Conservation (phyloP, 1,284 basidiomycete species). For the Cryptococcus floricola region DNA sequence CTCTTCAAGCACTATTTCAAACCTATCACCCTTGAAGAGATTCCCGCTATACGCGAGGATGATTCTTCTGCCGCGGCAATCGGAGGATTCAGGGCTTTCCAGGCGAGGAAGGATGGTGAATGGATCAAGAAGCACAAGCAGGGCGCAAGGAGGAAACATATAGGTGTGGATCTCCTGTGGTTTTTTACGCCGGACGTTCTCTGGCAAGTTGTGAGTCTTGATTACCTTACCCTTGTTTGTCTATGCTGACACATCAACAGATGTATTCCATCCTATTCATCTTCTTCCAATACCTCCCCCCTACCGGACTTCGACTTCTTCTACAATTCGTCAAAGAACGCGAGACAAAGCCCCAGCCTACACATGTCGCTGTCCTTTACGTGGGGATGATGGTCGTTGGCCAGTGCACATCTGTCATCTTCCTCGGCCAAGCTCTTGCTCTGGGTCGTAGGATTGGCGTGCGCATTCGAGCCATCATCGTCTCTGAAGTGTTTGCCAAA, state of each 20-base stretch:
- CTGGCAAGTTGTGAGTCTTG: constrained; percentile 27
- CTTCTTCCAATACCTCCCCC: constrained; percentile 51
- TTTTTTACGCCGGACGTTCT: constrained; percentile 31
- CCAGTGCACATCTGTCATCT: constrained; percentile 48
- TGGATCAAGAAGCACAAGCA: constrained; percentile 21
- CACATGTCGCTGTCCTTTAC: constrained; percentile 54
- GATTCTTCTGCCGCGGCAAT: constrained; percentile 51
- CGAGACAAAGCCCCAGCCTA: constrained; percentile 37
- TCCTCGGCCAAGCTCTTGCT: constrained; percentile 51
- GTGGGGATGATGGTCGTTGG: constrained; percentile 52
- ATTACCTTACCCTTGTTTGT: neutral
- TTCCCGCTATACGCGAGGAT: constrained; percentile 54
- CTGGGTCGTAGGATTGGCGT: constrained; percentile 53
- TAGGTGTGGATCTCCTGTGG: constrained; percentile 40
- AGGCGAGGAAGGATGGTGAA: constrained; percentile 21
- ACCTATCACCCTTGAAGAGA: constrained; percentile 49
- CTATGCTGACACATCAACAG: constrained; percentile 19
- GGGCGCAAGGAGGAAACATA: constrained; percentile 32
- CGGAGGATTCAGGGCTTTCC: constrained; percentile 47
- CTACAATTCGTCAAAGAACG: constrained; percentile 51
- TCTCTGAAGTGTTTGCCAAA: constrained; percentile 56
- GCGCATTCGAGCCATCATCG: constrained; percentile 51
- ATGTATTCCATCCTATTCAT: constrained; percentile 51
- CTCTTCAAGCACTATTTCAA: constrained; percentile 50
- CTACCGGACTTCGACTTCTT: constrained; percentile 53